phyloP scores from a whole-genome alignment of 139 green algal species.

The Protoeuglena noctilucae region DNA sequence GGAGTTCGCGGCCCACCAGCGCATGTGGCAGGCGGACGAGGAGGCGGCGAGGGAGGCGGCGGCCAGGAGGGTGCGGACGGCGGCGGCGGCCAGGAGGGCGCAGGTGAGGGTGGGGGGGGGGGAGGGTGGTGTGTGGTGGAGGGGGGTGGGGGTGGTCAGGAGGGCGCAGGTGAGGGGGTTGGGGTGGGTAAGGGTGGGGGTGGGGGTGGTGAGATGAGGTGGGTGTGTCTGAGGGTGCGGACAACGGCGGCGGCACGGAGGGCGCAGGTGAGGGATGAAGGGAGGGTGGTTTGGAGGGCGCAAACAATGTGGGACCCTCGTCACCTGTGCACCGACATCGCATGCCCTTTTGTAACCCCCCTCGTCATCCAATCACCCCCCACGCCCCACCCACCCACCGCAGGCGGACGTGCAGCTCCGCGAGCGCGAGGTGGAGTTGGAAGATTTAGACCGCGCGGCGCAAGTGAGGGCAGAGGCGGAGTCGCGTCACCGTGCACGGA shows the following conservation, averaged over 20 bases:
- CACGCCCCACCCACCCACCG: neutral
- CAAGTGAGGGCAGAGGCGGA: too few relatives aligned
- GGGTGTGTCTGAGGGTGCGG: neutral
- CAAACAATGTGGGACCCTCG: too few relatives aligned
- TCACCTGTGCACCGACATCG: too few relatives aligned
- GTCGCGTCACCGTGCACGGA: too few relatives aligned
- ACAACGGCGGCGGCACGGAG: neutral
- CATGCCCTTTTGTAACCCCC: too few relatives aligned
- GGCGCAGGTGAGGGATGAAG: too few relatives aligned
- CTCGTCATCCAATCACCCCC: too few relatives aligned
- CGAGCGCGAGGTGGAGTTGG: neutral
- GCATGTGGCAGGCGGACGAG: constrained; percentile 29
- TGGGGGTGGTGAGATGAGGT: neutral
- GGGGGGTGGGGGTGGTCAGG: neutral
- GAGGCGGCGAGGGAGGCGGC: constrained; percentile 19
- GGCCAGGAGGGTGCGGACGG: neutral
- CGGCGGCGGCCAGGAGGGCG: too few relatives aligned
- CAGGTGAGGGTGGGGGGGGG: too few relatives aligned
- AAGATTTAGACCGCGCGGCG: too few relatives aligned
- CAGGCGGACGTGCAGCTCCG: neutral
- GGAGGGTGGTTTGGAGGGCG: too few relatives aligned
- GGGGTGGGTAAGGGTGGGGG: too few relatives aligned
- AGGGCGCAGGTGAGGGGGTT: neutral
- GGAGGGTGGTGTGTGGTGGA: neutral
- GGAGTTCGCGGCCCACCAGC: constrained; percentile 40